phyloP scores from a whole-genome alignment of 495 filamentous ascomycete genomes.

The Neurospora terricola region DNA sequence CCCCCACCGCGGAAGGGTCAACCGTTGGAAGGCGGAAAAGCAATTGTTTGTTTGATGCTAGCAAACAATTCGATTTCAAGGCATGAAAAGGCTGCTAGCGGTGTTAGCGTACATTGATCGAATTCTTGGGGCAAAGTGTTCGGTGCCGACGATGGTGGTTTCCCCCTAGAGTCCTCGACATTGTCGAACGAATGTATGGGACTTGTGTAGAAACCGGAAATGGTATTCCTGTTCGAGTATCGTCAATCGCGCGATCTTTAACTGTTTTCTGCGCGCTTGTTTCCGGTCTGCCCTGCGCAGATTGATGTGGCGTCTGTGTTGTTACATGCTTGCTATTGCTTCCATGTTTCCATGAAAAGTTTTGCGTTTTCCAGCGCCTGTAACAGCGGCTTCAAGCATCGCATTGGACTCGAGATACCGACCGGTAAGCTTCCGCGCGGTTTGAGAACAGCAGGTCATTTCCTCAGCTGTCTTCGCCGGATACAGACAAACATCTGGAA shows the following conservation, averaged over 20 bases:
- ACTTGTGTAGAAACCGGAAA: neutral
- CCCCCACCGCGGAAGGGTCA: neutral
- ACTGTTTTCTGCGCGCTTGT: neutral
- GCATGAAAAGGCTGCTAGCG: neutral
- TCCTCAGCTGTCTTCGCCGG: neutral
- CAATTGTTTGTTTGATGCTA: neutral
- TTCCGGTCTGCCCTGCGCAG: neutral
- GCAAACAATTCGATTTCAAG: neutral
- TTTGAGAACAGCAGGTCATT: neutral
- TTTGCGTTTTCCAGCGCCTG: neutral
- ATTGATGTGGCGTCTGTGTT: neutral
- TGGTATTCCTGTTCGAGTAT: neutral
- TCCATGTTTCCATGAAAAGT: neutral
- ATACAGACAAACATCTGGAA: neutral
- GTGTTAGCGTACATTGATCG: neutral
- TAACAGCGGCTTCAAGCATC: neutral
- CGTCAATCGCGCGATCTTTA: neutral
- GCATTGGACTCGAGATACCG: neutral
- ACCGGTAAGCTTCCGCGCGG: neutral
- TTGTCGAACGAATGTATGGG: neutral
- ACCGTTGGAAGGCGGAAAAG: neutral
- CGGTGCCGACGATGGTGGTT: neutral
- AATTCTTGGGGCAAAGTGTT: neutral
- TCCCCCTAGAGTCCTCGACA: too few relatives aligned
- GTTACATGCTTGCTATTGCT: neutral